A percentile compares a stretch with the other conserved stretches of the same genome.
phyloP scores from a whole-genome alignment of 2,329 filamentous ascomycete species.

The Claviceps cyperi region DNA sequence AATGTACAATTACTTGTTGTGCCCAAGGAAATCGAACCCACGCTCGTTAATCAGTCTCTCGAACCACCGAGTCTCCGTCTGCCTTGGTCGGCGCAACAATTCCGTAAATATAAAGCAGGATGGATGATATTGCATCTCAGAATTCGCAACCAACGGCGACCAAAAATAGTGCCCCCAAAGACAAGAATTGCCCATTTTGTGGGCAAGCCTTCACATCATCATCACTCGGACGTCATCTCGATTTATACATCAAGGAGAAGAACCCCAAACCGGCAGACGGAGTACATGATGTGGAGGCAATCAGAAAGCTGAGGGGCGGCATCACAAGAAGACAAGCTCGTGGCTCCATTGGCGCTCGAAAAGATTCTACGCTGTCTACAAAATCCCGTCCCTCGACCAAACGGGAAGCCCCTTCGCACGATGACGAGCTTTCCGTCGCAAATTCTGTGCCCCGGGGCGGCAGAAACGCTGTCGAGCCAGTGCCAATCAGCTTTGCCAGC shows the following conservation, averaged over 20 bases:
- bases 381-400: constrained; percentile 30
- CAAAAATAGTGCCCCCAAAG: constrained; percentile 47
- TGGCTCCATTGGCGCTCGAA: constrained; percentile 42
- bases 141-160: constrained; percentile 25
- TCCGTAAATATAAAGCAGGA: constrained; percentile 6
- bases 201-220: constrained; percentile 84
- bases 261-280: constrained; percentile 82
- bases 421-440: constrained; percentile 22
- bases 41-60: constrained; percentile 3
- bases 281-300: constrained; percentile 79
- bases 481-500: constrained; percentile 38
- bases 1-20: not conserved
- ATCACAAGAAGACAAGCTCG: constrained; percentile 80
- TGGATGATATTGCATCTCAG: constrained; percentile 20
- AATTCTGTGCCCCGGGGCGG: constrained; percentile 27
- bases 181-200: constrained; percentile 81
- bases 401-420: constrained; percentile 25
- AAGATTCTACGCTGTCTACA: constrained; percentile 43
- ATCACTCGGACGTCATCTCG: constrained; percentile 81
- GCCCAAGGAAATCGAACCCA: not conserved
- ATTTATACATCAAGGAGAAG: constrained; percentile 85
- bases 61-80: not conserved
- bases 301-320: constrained; percentile 64
- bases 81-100: too few relatives aligned
- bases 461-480: constrained; percentile 28